A percentile compares a stretch with the other conserved stretches of the same genome.
Conservation (phyloP, 352 stramenopile species). For the Pythium rhizo-oryzae region DNA sequence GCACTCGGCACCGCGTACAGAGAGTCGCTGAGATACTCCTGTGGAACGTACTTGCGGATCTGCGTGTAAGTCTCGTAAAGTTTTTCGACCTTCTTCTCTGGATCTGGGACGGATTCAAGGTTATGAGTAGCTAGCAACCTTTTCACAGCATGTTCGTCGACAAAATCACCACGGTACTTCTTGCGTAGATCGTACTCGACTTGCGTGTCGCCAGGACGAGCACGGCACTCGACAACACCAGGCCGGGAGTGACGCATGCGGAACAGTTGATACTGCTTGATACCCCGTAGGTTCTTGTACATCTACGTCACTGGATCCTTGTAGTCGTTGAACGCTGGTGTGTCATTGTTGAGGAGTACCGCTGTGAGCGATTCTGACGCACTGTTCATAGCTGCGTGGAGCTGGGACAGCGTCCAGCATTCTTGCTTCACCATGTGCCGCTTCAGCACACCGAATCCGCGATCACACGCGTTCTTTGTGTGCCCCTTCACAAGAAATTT, state of each 20-base stretch:
- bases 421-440: slow-evolving; percentile 5
- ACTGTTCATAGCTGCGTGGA: not conserved
- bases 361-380: not conserved
- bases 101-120: not conserved
- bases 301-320: not conserved
- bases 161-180: not conserved
- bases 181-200: slow-evolving; percentile 3
- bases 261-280: slow-evolving; percentile 15
- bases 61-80: not conserved
- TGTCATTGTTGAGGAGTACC: not conserved
- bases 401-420: not conserved
- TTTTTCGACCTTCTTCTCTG: slow-evolving; percentile 5
- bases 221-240: slow-evolving; percentile 1
- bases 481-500: slow-evolving; percentile 21
- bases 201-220: not conserved
- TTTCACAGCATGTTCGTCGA: not conserved
- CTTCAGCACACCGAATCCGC: no score
- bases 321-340: not conserved
- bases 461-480: no score
- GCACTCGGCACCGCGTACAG: not conserved
- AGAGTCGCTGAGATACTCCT: not conserved
- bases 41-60: not conserved
- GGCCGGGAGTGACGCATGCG: not conserved
- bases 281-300: slow-evolving; percentile 2
- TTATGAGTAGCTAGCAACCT: not conserved